These are phyloP conservation scores for Phaeosphaeriaceae sp. DNA, from an alignment of 2,329 filamentous ascomycete genomes.

Conservation along the genomic window DNA sequence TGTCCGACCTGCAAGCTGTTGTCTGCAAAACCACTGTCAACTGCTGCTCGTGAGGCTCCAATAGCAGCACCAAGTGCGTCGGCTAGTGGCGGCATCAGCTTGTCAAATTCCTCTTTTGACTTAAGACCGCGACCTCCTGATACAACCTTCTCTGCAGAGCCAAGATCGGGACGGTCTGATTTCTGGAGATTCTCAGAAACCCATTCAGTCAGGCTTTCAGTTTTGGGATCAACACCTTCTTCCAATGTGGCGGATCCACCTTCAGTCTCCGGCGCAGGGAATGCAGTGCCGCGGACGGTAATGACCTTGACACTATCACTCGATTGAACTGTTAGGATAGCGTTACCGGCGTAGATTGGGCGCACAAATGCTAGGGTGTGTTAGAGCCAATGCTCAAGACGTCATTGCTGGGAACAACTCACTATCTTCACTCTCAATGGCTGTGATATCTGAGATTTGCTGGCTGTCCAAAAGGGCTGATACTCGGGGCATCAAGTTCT, in stretches of 20 bases:
- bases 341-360: slow-evolving; percentile 97
- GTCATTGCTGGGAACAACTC: slow-evolving; percentile 35
- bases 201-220: slow-evolving; percentile 79
- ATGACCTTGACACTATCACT: slow-evolving; percentile 84
- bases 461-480: slow-evolving; percentile 90
- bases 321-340: slow-evolving; percentile 94
- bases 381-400: slow-evolving; percentile 6
- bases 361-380: slow-evolving; percentile 74
- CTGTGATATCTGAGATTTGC: slow-evolving; percentile 90
- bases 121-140: slow-evolving; percentile 94
- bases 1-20: slow-evolving; percentile 98
- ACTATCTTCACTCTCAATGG: slow-evolving; percentile 86
- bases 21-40: slow-evolving; percentile 96
- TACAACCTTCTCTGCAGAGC: slow-evolving; percentile 87
- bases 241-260: slow-evolving; percentile 78
- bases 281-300: slow-evolving; percentile 92
- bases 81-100: slow-evolving; percentile 87
- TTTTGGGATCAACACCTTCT: slow-evolving; percentile 84
- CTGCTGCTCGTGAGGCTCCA: slow-evolving; percentile 90
- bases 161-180: slow-evolving; percentile 91
- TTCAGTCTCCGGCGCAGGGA: slow-evolving; percentile 74
- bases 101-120: slow-evolving; percentile 97
- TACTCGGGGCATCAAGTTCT: slow-evolving; percentile 89
- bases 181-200: slow-evolving; percentile 91
- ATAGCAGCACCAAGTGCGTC: slow-evolving; percentile 95